phyloP scores from a whole-genome alignment of 2,329 filamentous ascomycete species.

The Paraphaeosphaeria minitans region DNA sequence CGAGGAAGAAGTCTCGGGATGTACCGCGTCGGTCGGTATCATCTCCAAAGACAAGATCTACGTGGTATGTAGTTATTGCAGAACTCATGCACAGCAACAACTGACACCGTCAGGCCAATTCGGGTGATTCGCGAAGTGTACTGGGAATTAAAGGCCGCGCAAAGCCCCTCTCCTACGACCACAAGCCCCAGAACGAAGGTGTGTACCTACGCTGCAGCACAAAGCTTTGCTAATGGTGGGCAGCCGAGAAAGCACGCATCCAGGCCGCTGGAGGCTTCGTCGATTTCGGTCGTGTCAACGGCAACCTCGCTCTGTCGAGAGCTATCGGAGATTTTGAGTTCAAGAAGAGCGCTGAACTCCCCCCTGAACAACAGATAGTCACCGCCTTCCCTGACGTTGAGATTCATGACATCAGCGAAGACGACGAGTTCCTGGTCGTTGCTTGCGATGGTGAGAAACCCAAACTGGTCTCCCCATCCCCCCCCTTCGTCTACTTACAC shows the following conservation, averaged over 20 bases:
- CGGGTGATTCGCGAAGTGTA: conserved; percentile 93
- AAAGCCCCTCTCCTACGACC: conserved; percentile 97
- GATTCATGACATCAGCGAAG: conserved; percentile 84
- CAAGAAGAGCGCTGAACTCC: conserved; percentile 97
- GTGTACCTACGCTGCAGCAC: conserved; percentile 23
- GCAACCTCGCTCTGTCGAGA: conserved; percentile 93
- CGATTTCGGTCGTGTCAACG: conserved; percentile 97
- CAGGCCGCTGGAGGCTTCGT: conserved; percentile 96
- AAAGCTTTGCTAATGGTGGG: conserved; percentile 24
- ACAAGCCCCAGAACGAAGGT: conserved; percentile 99
- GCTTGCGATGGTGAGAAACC: conserved; percentile 49
- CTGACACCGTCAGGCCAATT: conserved; percentile 74
- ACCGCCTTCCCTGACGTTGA: conserved; percentile 96
- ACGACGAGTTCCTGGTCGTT: conserved; percentile 79
- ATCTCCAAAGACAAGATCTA: conserved; percentile 92
- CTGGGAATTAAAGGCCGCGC: conserved; percentile 95
- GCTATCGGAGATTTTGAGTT: conserved; percentile 99
- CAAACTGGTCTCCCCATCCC: not conserved
- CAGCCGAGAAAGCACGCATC: conserved; percentile 94
- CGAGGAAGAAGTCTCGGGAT: conserved; percentile 96
- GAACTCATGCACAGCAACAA: not conserved
- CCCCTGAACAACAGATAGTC: conserved; percentile 98
- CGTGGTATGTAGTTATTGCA: conserved; percentile 70
- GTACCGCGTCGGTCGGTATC: conserved; percentile 90
- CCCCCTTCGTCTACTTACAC: conserved; percentile 16